phyloP scores from a whole-genome alignment of 805 yeast genomes.

The Pichia deserticola region DNA sequence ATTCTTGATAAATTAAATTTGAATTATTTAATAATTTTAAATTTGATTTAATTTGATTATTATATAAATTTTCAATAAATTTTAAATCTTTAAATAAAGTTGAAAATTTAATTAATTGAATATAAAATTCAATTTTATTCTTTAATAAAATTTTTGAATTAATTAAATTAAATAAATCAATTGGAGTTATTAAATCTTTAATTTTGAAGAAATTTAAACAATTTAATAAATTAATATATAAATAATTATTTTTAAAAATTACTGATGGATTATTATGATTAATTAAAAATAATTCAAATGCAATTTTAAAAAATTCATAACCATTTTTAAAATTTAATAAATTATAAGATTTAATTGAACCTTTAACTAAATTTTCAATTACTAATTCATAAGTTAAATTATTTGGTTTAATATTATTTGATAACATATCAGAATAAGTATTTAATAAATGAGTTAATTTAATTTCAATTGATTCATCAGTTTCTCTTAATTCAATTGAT shows the following conservation, averaged over 20 bases:
- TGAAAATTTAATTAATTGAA: slow-evolving; percentile 34
- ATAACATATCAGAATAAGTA: slow-evolving; percentile 60
- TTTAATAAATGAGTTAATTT: slow-evolving; percentile 56
- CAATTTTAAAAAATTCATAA: slow-evolving; percentile 42
- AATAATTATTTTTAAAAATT: slow-evolving; percentile 11
- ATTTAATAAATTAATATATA: slow-evolving; percentile 18
- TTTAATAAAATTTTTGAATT: slow-evolving; percentile 9
- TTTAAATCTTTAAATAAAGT: slow-evolving; percentile 30
- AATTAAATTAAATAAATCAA: slow-evolving; percentile 14
- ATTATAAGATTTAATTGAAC: slow-evolving; percentile 36
- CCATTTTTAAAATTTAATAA: slow-evolving; percentile 33
- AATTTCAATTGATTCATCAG: slow-evolving; percentile 48
- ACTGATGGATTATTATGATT: slow-evolving; percentile 2
- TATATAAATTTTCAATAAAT: slow-evolving; percentile 33
- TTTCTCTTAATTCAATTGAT: slow-evolving; percentile 47
- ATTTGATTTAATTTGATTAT: slow-evolving; percentile 3
- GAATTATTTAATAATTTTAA: slow-evolving; percentile 24
- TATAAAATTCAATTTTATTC: slow-evolving; percentile 24
- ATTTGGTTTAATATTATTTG: slow-evolving; percentile 49
- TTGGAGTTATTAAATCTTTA: slow-evolving; percentile 13
- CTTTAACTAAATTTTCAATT: slow-evolving; percentile 43
- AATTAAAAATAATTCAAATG: slow-evolving; percentile 36
- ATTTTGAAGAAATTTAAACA: slow-evolving; percentile 23
- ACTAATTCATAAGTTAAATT: slow-evolving; percentile 45
- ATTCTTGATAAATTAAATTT: slow-evolving; percentile 41